Conservation (phyloP, 192 early-diverging fungal genomes). For the Coemansia furcata region DNA sequence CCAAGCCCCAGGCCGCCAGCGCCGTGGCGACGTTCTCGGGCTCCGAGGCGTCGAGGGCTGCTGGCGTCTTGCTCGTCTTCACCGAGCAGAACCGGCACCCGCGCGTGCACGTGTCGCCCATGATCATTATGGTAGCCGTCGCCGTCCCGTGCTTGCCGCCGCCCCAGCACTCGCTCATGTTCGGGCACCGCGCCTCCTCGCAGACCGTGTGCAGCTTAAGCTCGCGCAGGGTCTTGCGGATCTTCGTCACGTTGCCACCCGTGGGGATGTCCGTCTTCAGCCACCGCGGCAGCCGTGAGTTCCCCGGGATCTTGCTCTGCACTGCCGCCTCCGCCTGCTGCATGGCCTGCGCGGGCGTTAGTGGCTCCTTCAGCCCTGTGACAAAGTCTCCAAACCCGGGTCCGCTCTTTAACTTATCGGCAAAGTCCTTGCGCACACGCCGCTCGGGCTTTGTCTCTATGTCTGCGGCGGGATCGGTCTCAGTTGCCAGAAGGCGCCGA, state of each 20-base stretch:
- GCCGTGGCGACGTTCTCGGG: slow-evolving; percentile 92
- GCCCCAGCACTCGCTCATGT: slow-evolving; percentile 99
- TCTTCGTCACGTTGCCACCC: slow-evolving; percentile 72
- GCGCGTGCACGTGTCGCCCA: slow-evolving; percentile 98
- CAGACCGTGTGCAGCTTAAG: slow-evolving; percentile 96
- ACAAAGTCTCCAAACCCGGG: slow-evolving; percentile 57
- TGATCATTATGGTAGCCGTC: slow-evolving; percentile 98
- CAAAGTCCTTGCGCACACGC: slow-evolving; percentile 48
- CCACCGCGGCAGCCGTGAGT: slow-evolving; percentile 78
- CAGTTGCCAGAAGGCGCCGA: slow-evolving; percentile 34
- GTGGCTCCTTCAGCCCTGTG: slow-evolving; percentile 16
- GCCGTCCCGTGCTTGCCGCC: slow-evolving; percentile 93
- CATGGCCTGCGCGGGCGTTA: slow-evolving; percentile 32
- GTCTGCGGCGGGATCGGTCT: slow-evolving; percentile 6
- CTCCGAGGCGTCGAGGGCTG: slow-evolving; percentile 82
- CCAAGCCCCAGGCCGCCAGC: slow-evolving; percentile 91
- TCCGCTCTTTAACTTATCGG: slow-evolving; percentile 48
- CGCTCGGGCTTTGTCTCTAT: slow-evolving; percentile 10
- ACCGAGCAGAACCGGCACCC: slow-evolving; percentile 98
- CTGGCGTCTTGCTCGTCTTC: slow-evolving; percentile 86
- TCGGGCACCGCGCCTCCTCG: slow-evolving; percentile 96
- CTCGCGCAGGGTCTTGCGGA: slow-evolving; percentile 90
- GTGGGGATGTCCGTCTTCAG: slow-evolving; percentile 90
- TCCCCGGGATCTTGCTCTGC: slow-evolving; percentile 6
- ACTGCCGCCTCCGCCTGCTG: slow-evolving; percentile 14